phyloP scores from a whole-genome alignment of 1,284 basidiomycete species.

The Laetiporus sulphureus region DNA sequence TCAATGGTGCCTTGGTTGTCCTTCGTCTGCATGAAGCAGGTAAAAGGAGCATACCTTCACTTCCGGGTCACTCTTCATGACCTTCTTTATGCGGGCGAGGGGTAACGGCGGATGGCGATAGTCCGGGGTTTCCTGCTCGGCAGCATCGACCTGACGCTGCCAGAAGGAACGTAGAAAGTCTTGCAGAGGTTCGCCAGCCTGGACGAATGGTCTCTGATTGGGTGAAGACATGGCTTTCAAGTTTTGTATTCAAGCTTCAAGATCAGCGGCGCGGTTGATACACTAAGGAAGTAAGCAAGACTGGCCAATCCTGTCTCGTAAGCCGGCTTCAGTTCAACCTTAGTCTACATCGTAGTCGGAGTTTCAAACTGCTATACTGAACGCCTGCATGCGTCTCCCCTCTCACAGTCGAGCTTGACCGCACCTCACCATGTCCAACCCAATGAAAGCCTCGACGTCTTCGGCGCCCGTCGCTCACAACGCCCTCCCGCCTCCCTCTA shows the following conservation, averaged over 20 bases:
- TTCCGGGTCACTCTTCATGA: constrained; percentile 97
- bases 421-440: no score
- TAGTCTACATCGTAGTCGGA: no score
- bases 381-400: no score
- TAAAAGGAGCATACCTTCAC: constrained; percentile 63
- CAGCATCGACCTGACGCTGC: constrained; percentile 75
- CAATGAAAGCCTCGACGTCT: constrained; percentile 23
- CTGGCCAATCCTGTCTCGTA: no score
- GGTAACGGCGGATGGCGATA: constrained; percentile 84
- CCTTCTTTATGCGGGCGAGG: constrained; percentile 91
- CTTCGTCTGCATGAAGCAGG: no score
- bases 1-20: no score
- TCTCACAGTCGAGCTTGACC: no score
- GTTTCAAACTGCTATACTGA: no score
- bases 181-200: constrained; percentile 69
- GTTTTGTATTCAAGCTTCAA: no score
- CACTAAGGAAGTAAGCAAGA: no score
- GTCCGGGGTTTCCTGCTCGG: constrained; percentile 78
- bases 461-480: constrained; percentile 64
- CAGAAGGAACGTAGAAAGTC: constrained; percentile 78
- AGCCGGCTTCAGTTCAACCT: no score
- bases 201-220: constrained; percentile 43
- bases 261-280: no score
- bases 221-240: constrained; percentile 20
- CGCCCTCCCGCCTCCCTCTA: constrained; percentile 60